Evolutionary conservation across 1,284 basidiomycete genomes (phyloP), one percentile per base, ranked within the genome.

Genomic region (Sanghuangporus weigelae): DNA sequence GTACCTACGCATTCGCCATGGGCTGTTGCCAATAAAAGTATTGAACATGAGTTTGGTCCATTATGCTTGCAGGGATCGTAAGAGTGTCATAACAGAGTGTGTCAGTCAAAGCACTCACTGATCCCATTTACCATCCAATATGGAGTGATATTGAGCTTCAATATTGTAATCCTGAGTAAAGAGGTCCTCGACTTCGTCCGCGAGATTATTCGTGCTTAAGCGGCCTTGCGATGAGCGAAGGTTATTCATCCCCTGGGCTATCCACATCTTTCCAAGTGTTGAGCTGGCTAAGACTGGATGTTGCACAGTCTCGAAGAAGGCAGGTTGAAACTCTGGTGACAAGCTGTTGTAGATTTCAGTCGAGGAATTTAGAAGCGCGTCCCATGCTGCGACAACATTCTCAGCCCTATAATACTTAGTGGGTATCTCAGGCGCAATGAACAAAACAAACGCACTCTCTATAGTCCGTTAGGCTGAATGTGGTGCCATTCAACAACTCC

Each of bases 21-120:
- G 85, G 85, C 70, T 86, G 81, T 68, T 90, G 87, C 87, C 87
- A 89, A 71, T 89, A 89, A 66, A 79, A 81, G 68, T 87, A 87
- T 68, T 81, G 81, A 62, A 85, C 70, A 72, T 85, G 83, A 7
- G 84, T 86, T 69, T 89, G 86, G 66, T 84, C 81, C 81, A 89
- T 86, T 81, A 88, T 87, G 68, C 85, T 85, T 50, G 36, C 26
- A 38, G 23, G 1, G 10, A 36, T 11, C 7, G 53, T 54, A 19
- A 35, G 53, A n/a, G n/a, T 19, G 11, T 2, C n/a, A 39, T 19
- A 16, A 12, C 21, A 38, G 38, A n/a, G 44, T 16, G 16, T n/a
- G 7, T 46, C n/a, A 19, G 35, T 10, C 14, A 16, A 14, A n/a
- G 31, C 19, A 73, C 80, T 64, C 67, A 83, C 81, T 83, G 81